These are phyloP conservation scores for Aureobasidium sp. DNA, from an alignment of 2,329 filamentous ascomycete genomes.

Conservation along the genomic window DNA sequence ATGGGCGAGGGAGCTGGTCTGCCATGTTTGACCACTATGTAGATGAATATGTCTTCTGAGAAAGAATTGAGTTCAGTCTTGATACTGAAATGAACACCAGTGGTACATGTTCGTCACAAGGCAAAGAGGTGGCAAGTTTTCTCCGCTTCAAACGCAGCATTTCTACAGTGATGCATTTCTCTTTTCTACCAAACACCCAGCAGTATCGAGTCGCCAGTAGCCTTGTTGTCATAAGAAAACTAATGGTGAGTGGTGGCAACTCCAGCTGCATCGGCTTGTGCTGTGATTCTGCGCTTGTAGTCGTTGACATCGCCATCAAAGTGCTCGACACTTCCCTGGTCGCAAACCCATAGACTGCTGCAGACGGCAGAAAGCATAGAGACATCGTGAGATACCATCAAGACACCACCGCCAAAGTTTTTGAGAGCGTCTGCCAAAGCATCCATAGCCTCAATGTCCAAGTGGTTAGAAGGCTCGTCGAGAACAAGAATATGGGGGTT, in stretches of 20 bases:
- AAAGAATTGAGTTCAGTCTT: too few relatives aligned
- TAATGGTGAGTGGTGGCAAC: slow-evolving; percentile 57
- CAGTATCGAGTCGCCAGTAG: neutral
- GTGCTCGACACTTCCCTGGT: slow-evolving; percentile 87
- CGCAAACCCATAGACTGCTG: slow-evolving; percentile 92
- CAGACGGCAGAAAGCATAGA: slow-evolving; percentile 98
- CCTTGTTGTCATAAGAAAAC: neutral
- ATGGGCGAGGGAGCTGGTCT: slow-evolving; percentile 1
- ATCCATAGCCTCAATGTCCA: slow-evolving; percentile 99
- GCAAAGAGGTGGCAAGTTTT: too few relatives aligned
- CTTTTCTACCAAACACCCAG: too few relatives aligned
- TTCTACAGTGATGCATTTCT: too few relatives aligned
- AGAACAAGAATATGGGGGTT: slow-evolving; percentile 97
- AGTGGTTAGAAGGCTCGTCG: slow-evolving; percentile 96
- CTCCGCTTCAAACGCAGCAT: too few relatives aligned
- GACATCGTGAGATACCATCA: slow-evolving; percentile 99
- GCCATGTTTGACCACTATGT: too few relatives aligned
- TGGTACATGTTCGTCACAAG: too few relatives aligned
- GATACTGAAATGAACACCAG: too few relatives aligned
- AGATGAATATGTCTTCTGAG: too few relatives aligned
- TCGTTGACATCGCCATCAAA: slow-evolving; percentile 91
- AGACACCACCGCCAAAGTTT: slow-evolving; percentile 84
- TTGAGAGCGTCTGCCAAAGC: slow-evolving; percentile 77
- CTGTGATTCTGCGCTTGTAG: slow-evolving; percentile 94
- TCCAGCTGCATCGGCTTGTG: slow-evolving; percentile 80